Evolutionary conservation across 306 rosid genomes (phyloP).

Genomic region (Gleditsia sinensis): DNA sequence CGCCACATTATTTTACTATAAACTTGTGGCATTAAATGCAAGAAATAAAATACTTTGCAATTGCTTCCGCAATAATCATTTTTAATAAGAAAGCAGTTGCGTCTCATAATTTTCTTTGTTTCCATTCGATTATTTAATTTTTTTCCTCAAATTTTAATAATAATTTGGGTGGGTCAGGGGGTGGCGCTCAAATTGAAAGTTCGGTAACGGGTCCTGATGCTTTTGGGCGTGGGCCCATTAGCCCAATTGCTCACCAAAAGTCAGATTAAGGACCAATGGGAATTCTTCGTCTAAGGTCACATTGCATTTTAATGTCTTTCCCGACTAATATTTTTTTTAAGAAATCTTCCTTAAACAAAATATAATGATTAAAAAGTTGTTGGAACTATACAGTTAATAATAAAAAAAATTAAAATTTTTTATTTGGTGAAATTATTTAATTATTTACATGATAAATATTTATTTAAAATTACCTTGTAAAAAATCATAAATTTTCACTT

Average conservation of each 20-base stretch:
- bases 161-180: background rate
- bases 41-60: background rate
- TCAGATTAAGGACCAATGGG: background rate
- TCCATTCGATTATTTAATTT: background rate
- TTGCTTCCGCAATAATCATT: background rate
- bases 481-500: too few relatives aligned
- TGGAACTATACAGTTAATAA: too few relatives aligned
- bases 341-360: background rate
- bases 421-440: too few relatives aligned
- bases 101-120: background rate
- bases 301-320: background rate
- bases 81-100: background rate
- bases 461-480: too few relatives aligned
- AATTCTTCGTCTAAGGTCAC: background rate
- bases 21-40: conserved; percentile 36
- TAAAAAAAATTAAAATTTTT: too few relatives aligned
- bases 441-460: too few relatives aligned
- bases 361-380: background rate
- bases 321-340: background rate
- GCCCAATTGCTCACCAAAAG: background rate
- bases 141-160: background rate
- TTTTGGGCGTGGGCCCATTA: background rate
- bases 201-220: background rate
- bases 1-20: conserved; percentile 26
- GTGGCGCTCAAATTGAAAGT: background rate